phyloP scores from a whole-genome alignment of 148 eudicot genomes.

The Gaultheria prostrata region DNA sequence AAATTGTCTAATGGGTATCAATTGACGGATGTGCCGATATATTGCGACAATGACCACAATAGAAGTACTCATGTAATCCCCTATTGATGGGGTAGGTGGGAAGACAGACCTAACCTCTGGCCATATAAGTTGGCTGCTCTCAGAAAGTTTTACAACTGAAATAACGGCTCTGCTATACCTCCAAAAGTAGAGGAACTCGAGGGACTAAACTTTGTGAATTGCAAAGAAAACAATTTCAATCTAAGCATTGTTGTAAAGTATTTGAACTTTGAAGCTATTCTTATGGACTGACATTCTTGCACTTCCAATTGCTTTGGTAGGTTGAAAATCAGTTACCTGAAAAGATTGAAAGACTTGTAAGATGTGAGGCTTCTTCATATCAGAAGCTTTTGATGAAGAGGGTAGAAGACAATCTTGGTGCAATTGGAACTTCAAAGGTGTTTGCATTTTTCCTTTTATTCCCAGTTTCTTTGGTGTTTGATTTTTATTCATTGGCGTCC shows the following conservation, averaged over 20 bases:
- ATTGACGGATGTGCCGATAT: neutral
- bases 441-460: constrained; percentile 15
- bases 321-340: constrained; percentile 92
- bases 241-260: neutral
- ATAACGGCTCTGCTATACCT: neutral
- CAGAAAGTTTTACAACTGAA: neutral
- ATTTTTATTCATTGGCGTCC: neutral
- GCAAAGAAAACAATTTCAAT: neutral
- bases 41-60: neutral
- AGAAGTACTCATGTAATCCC: neutral
- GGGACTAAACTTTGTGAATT: too few species aligned
- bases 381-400: constrained; percentile 97
- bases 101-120: neutral
- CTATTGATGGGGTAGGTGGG: neutral
- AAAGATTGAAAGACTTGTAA: constrained; percentile 94
- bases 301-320: constrained; percentile 35
- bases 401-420: constrained; percentile 96
- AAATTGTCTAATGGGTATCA: neutral
- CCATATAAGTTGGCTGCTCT: neutral
- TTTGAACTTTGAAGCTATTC: constrained; percentile 12
- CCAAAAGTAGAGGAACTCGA: neutral
- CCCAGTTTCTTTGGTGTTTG: neutral
- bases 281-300: constrained; percentile 2
- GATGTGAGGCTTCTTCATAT: constrained; percentile 98
- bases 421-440: constrained; percentile 87